Percentiles rank a stretch among this genome's conserved stretches.
phyloP scores from a whole-genome alignment of 306 rosid genomes.

The Dicorynia guianensis region DNA sequence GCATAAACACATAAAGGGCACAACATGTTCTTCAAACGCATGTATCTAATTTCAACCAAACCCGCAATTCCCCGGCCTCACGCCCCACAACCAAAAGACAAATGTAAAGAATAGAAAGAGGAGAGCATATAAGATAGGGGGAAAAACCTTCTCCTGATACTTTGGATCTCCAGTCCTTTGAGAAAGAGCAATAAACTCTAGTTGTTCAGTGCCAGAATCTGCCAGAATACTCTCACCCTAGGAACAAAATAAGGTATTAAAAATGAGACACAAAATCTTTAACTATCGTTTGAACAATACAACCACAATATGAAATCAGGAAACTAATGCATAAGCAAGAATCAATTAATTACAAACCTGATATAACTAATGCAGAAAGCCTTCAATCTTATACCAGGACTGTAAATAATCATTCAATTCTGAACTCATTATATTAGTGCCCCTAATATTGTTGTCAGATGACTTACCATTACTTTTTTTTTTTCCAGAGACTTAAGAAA shows the following conservation, averaged over 20 bases:
- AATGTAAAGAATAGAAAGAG: neutral
- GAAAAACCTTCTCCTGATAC: slow-evolving; percentile 87
- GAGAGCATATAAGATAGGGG: slow-evolving; percentile 1
- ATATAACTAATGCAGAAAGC: slow-evolving; percentile 13
- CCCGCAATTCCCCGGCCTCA: neutral
- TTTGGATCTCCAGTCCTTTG: slow-evolving; percentile 95
- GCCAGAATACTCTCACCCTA: slow-evolving; percentile 95
- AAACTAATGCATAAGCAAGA: slow-evolving; percentile 27
- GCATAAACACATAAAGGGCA: slow-evolving; percentile 3
- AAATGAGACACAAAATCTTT: slow-evolving; percentile 43
- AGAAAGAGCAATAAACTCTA: slow-evolving; percentile 95
- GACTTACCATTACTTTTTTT: neutral
- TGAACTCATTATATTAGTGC: slow-evolving; percentile 26
- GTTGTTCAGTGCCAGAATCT: slow-evolving; percentile 97
- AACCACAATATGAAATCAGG: slow-evolving; percentile 18
- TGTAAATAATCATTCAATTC: slow-evolving; percentile 30
- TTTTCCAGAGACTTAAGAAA: neutral
- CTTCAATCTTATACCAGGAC: slow-evolving; percentile 9
- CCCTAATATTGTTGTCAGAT: slow-evolving; percentile 22
- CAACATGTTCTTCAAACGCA: neutral
- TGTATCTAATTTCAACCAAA: slow-evolving; percentile 10
- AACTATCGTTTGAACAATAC: slow-evolving; percentile 1
- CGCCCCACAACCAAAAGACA: neutral
- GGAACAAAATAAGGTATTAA: slow-evolving; percentile 43
- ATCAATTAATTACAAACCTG: slow-evolving; percentile 21